Base-by-base conservation (phyloP, 805 yeast genomes). In the Cyberlindnera meyerae region DNA sequence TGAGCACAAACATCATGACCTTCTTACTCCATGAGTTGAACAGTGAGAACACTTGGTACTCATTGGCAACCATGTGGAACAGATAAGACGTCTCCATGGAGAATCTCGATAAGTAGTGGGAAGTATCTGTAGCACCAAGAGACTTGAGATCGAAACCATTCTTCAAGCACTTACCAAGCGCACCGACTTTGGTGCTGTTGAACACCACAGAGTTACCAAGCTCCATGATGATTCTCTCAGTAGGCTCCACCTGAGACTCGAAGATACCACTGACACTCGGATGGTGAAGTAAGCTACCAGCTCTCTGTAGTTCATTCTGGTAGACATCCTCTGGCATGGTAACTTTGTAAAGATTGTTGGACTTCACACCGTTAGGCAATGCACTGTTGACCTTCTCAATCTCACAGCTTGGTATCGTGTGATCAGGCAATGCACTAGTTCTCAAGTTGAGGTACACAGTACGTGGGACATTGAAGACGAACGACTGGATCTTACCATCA, bases 131-230 rank as follows among this genome's bases (percentile, higher is more conserved):
- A 36, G 61, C 54, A 20, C 64, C 62, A 24, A 76, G 58, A 56
- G 79, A 78, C 34, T 74, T 74, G 38, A 73, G 53, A 11, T 82
- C 76, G 58, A 94, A 94, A 1, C 98, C 98, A 40, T 73, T 71
- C 48, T 85, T 88, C 39, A 93, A 63, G 20, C 96, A 95, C 50
- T 73, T 75, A 7, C 97, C 95, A 8, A 94, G 64, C 0, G 88
- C 77, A 8, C 97, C 96, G n/a, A 85, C 73, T 37, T 73, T 68
- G 1, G 76, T 65, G 30, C 81, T 80, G 44, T 78, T 85, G 45
- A 89, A 81, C 12, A 69, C 68, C 15, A 89, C 82, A 12, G 76
- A 68, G 17, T 79, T 68, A 4, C 98, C 97, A 13, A 93, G 62
- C 22, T 81, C 82, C 45, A 93, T 73, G 29, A 87, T 72, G 0